Evolutionary conservation across 345 rosid species (phyloP).

Genomic region (Microthlaspi erraticum): DNA sequence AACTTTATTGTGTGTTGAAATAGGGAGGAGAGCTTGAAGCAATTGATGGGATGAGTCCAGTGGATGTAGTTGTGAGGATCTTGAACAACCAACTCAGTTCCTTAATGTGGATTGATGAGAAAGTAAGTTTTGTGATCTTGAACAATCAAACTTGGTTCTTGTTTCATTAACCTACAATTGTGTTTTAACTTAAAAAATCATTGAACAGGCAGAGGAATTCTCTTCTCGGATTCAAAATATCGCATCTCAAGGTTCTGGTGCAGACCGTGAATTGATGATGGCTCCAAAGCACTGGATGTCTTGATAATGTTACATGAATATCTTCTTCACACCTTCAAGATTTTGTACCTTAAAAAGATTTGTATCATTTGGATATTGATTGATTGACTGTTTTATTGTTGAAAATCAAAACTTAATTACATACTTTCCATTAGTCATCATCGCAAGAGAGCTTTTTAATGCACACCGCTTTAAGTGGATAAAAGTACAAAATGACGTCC

Average conservation of each 20-base stretch:
- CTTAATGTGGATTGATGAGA: conserved; percentile 97
- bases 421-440: not conserved
- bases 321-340: no score
- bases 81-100: conserved; percentile 97
- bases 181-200: not conserved
- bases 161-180: not conserved
- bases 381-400: conserved; percentile 10
- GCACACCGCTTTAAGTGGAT: not conserved
- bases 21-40: conserved; percentile 92
- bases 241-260: conserved; percentile 70
- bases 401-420: not conserved
- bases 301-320: conserved; percentile 37
- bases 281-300: conserved; percentile 82
- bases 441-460: not conserved
- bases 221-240: conserved; percentile 78
- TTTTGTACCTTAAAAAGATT: no score
- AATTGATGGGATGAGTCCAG: conserved; percentile 80
- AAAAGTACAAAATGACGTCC: conserved; percentile 38
- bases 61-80: conserved; percentile 87
- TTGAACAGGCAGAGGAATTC: conserved; percentile 88
- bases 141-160: no score
- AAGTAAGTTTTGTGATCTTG: conserved; percentile 55
- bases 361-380: conserved; percentile 13
- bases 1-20: conserved; percentile 29
- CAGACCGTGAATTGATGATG: conserved; percentile 58